Evolutionary conservation across 768 basidiomycete species (phyloP), one percentile per base, ranked within the genome.

Genomic region (Agaricus blazei): DNA sequence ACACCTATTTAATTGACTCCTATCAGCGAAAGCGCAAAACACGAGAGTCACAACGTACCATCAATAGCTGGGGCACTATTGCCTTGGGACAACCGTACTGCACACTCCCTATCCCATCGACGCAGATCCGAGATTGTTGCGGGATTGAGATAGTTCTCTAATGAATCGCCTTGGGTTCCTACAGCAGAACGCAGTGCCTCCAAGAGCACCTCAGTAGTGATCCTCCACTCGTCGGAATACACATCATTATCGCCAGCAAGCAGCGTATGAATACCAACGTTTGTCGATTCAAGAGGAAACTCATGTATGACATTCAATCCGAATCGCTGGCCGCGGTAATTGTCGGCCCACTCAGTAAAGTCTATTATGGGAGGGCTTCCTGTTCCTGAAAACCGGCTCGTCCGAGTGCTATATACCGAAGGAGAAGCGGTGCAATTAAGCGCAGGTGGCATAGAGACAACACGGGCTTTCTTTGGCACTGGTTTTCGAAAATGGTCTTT

Each of bases 361-460:
- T 67, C 67, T 12, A 65, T 57, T 26, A 67, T 59, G 0, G 67
- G 67, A 40, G 65, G 65, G 29, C 63, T 67, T 3, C 29, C 54
- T 15, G 49, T 26, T 29, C 36, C 60, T 3, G 29, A 52, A 31
- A 52, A 28, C 4, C 31, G 41, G 14, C 31, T 43, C 31, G 41
- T 9, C 9, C 9, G 51, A 23, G 26, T 41, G 31, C 42, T 42
- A 28, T 43, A 42, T 14, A 43, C 15, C 3, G 40, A 44, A 7
- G 51, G 19, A 6, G 31, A 36, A 41, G 4, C 15, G 26, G 51
- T 31, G 23, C 41, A 29, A 15, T 49, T 14, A 23, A 34, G 51
- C 6, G 9, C n/a, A n/a, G 51, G 40, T 24, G 51, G 51, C 42
- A 43, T 19, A 1, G 51, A 52, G 5, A 43, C 40, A 31, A 52